Conservation (phyloP, 331 rosid genomes). For the Pyracantha coccinea region DNA sequence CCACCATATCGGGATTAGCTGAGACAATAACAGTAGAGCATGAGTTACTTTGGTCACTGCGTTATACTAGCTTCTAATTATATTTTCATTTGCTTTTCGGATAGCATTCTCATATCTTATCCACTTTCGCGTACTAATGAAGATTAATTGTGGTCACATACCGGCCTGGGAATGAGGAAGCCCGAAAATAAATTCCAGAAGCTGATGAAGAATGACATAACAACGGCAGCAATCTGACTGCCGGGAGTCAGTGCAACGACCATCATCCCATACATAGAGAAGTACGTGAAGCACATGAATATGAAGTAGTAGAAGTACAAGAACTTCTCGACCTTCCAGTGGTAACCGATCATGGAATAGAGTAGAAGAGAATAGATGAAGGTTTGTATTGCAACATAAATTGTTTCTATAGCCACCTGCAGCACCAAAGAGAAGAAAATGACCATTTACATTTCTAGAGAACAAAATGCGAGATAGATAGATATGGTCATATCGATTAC, state of each 20-base stretch:
- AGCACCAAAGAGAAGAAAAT: background rate
- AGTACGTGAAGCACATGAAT: conserved; percentile 47
- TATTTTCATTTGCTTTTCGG: background rate
- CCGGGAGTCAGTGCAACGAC: conserved; percentile 50
- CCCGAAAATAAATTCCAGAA: conserved; percentile 68
- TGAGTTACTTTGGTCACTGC: background rate
- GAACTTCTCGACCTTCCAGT: conserved; percentile 28
- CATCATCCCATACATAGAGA: conserved; percentile 53
- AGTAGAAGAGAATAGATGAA: conserved; percentile 21
- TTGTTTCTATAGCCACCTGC: conserved; percentile 50
- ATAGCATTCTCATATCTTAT: background rate
- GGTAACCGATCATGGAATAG: conserved; percentile 44
- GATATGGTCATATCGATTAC: conserved; percentile 4
- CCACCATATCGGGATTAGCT: conserved; percentile 67
- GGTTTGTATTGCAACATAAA: conserved; percentile 34
- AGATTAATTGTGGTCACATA: conserved; percentile 7
- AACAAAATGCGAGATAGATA: background rate
- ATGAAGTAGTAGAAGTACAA: conserved; percentile 47
- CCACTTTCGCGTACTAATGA: background rate
- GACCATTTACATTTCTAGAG: background rate
- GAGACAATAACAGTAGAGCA: background rate
- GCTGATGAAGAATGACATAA: conserved; percentile 37
- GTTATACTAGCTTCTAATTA: background rate
- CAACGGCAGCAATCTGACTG: conserved; percentile 39
- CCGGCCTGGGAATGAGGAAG: conserved; percentile 50